Percentiles rank a stretch among this genome's conserved stretches.
Evolutionary conservation across 495 filamentous ascomycete species (phyloP).

Genomic region (Hypoxylon cercidicola): DNA sequence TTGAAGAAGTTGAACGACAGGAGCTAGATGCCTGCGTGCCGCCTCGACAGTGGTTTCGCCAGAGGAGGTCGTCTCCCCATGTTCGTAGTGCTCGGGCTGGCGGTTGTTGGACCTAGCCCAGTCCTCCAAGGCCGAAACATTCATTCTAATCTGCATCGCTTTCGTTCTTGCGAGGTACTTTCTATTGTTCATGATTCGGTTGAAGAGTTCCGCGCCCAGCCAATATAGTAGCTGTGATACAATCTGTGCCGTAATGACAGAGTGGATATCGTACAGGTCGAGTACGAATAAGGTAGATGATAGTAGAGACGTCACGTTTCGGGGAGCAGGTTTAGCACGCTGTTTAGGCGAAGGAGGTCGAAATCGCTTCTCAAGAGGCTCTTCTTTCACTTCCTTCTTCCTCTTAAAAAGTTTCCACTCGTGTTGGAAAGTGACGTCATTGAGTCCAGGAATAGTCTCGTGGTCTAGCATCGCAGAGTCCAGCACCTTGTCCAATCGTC

Average conservation of each 20-base stretch:
- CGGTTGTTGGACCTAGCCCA: constrained; percentile 95
- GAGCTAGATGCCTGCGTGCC: constrained; percentile 83
- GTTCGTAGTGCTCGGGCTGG: constrained; percentile 94
- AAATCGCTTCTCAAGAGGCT: constrained; percentile 89
- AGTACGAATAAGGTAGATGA: constrained; percentile 97
- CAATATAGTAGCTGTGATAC: constrained; percentile 95
- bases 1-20: constrained; percentile 93
- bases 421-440: constrained; percentile 95
- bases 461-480: constrained; percentile 95
- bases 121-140: constrained; percentile 92
- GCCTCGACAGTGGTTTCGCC: constrained; percentile 88
- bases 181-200: constrained; percentile 94
- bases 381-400: constrained; percentile 85
- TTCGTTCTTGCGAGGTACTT: constrained; percentile 97
- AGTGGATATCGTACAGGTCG: constrained; percentile 98
- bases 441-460: constrained; percentile 97
- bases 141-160: constrained; percentile 99
- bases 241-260: constrained; percentile 92
- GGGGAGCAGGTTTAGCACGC: constrained; percentile 87
- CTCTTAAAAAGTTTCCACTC: constrained; percentile 97
- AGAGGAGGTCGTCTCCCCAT: constrained; percentile 84
- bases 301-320: constrained; percentile 96
- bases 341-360: constrained; percentile 96
- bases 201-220: constrained; percentile 96
- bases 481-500: constrained; percentile 94